phyloP scores from a whole-genome alignment of 73 alveolate genomes.

The Breviolum minutum region DNA sequence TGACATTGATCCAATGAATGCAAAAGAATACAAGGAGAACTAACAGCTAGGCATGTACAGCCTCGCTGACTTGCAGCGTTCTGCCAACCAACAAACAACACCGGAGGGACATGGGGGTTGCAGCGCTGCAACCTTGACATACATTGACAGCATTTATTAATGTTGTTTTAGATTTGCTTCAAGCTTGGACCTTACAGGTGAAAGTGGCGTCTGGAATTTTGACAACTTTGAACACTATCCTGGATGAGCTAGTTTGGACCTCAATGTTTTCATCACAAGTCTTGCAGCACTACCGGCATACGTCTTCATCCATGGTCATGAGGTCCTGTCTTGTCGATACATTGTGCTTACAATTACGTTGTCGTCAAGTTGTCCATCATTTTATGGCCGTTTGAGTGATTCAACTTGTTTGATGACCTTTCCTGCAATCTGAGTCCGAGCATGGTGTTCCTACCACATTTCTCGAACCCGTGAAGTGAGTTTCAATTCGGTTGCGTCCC shows the following conservation, averaged over 20 bases:
- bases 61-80: slow-evolving; percentile 1
- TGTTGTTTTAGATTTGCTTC: slow-evolving; percentile 6
- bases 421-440: slow-evolving; percentile 63
- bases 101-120: slow-evolving; percentile 14
- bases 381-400: background rate
- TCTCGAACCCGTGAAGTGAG: slow-evolving; percentile 71
- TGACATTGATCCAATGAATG: background rate
- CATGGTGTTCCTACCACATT: slow-evolving; percentile 39
- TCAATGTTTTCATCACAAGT: slow-evolving; percentile 21
- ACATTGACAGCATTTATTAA: background rate
- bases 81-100: background rate
- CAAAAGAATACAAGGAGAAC: background rate
- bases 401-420: slow-evolving; percentile 7
- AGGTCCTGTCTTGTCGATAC: background rate
- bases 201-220: slow-evolving; percentile 51
- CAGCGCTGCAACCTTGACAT: slow-evolving; percentile 13
- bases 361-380: slow-evolving; percentile 5
- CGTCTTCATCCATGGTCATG: slow-evolving; percentile 3
- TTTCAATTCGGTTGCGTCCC: background rate
- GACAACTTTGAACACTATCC: slow-evolving; percentile 53
- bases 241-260: slow-evolving; percentile 66
- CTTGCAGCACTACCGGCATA: background rate
- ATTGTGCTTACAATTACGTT: background rate
- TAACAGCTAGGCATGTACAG: background rate
- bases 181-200: slow-evolving; percentile 41